A percentile compares a stretch with the other conserved stretches of the same genome.
Evolutionary conservation across 75 land plant species (phyloP).

Genomic region (Gnetum montanum): DNA sequence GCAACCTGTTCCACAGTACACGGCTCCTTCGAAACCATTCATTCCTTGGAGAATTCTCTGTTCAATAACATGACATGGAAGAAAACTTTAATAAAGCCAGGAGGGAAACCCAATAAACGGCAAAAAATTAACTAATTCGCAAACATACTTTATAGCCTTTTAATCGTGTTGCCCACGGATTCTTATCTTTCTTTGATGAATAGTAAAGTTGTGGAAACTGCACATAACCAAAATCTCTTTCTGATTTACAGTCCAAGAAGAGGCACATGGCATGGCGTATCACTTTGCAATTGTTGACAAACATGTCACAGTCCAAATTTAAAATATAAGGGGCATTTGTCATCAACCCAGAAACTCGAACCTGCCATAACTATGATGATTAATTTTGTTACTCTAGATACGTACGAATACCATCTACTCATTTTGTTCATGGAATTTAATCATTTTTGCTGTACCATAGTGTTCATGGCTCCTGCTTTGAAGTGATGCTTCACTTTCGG

Average conservation of each 20-base stretch:
- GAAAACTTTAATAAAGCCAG: too few species aligned
- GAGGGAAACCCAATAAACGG: not conserved
- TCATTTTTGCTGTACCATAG: too few species aligned
- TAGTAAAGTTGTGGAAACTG: conserved; percentile 2
- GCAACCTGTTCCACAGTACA: too few species aligned
- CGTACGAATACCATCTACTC: too few species aligned
- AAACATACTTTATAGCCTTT: not conserved
- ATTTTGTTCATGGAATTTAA: too few species aligned
- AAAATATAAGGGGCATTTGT: conserved; percentile 39
- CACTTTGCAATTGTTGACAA: conserved; percentile 35
- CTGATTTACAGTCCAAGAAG: not conserved
- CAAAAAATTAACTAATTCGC: not conserved
- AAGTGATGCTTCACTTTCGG: too few species aligned
- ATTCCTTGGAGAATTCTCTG: not conserved
- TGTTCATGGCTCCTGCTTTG: too few species aligned
- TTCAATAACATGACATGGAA: not conserved
- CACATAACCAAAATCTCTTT: conserved; percentile 6
- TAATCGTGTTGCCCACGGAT: too few species aligned
- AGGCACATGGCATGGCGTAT: conserved; percentile 18
- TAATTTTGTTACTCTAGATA: too few species aligned
- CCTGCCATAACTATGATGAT: conserved; percentile 6
- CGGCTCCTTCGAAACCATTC: not conserved
- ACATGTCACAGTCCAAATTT: conserved; percentile 42
- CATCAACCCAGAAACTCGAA: conserved; percentile 27
- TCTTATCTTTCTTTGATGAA: not conserved